These are phyloP conservation scores for Dactylellina leptospora DNA, from an alignment of 2,329 filamentous ascomycete genomes.

Conservation along the genomic window DNA sequence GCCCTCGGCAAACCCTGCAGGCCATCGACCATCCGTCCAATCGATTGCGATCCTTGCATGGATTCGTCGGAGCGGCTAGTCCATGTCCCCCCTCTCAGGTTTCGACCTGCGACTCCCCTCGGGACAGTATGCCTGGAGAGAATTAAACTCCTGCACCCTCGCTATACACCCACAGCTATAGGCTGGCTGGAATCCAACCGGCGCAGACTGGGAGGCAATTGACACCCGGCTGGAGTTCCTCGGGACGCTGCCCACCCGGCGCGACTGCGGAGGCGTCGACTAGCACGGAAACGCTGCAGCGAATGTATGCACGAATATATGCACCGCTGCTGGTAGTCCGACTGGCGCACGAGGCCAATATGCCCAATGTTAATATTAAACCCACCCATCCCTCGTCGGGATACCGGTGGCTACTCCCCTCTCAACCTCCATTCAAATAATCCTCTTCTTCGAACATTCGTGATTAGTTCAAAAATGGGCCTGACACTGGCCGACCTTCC, in stretches of 20 bases:
- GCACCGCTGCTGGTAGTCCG: not conserved
- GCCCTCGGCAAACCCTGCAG: too few species aligned
- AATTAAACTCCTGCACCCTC: not conserved
- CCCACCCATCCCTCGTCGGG: not conserved
- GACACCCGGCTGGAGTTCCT: too few species aligned
- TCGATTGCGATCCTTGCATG: too few species aligned
- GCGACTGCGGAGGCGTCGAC: not conserved
- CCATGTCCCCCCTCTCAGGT: too few species aligned
- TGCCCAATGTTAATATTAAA: not conserved
- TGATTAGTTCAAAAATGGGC: constrained; percentile 10
- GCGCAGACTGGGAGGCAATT: not conserved
- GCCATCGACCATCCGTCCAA: too few species aligned
- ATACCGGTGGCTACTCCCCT: not conserved
- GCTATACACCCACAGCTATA: not conserved
- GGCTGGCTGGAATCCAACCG: not conserved
- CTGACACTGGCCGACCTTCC: constrained; percentile 19
- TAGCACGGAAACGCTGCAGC: not conserved
- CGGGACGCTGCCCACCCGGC: too few species aligned
- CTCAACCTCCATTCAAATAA: not conserved
- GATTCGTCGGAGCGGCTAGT: too few species aligned
- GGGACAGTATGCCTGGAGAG: not conserved
- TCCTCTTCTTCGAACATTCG: too few species aligned
- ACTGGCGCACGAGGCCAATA: not conserved
- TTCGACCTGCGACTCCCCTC: too few species aligned
- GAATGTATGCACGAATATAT: not conserved